Base-by-base conservation (phyloP, 2,329 filamentous ascomycete species). In the Colletotrichum lini region DNA sequence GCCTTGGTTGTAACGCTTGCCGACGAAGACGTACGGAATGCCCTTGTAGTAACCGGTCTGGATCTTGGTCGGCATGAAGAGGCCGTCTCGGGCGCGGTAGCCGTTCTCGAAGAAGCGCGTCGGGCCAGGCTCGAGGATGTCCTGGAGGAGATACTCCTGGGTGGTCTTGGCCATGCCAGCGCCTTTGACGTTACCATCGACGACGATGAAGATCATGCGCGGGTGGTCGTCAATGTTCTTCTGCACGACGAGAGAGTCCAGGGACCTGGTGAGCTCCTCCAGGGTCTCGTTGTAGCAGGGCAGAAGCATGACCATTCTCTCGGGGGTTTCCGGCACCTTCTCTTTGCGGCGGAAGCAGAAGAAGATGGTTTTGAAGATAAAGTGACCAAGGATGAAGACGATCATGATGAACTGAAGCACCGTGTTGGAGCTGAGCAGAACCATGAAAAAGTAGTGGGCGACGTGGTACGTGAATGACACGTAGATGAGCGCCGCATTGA, bases 211-310 rank as follows among this genome's bases (percentile, higher is more conserved):
- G 47, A 87, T 85, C 38, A 82, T 77, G 12, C 81, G 78, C 13
- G 82, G 80, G 62, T 87, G 83, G 3, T 80, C 71, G 0, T 80
- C 80, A 23, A 87, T 82, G 3, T 81, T 79, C 68, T 82, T 80
- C 72, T 87, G 85, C 0, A 79, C 77, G 6, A 85, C 79, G 4
- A 87, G 76, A 3, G 85, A 87, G 67, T 86, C 83, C 0, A 87
- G 79, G 0, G 84, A 86, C 2, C 80, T 79, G 4, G 77, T 80
- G 30, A 85, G 76, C 71, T 87, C 85, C 5, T 85, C 78, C 8
- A 77, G 75, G 0, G 83, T 85, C 73, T 87, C 84, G 73, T 86
- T 87, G 76, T 87, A 87, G 76, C 85, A 87, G 1, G 85, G 84
- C 5, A 87, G 77, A 42, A 86, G 75, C 40, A 85, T 73, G 2